These are phyloP conservation scores for Bocquillonia castaneifolia DNA, from an alignment of 441 rosid species.

Conservation along the genomic window DNA sequence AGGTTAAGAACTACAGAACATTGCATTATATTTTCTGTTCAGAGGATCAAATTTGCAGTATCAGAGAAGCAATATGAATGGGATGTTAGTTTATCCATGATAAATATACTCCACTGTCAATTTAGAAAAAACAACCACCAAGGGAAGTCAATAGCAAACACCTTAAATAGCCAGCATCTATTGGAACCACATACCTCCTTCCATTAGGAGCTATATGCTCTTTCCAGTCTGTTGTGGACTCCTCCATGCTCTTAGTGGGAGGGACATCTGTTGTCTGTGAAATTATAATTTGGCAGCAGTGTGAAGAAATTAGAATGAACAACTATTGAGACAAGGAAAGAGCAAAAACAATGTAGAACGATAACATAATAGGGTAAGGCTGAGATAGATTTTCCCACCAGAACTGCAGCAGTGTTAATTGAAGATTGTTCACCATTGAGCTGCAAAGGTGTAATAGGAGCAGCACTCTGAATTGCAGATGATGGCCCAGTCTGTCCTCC, in stretches of 20 bases:
- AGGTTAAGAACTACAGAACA: not conserved
- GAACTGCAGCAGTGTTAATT: slow-evolving; percentile 31
- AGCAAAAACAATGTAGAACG: slow-evolving; percentile 4
- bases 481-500: slow-evolving; percentile 46
- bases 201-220: slow-evolving; percentile 79
- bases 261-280: slow-evolving; percentile 46
- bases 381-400: slow-evolving; percentile 32
- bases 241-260: slow-evolving; percentile 34
- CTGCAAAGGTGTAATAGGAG: slow-evolving; percentile 37
- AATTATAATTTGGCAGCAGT: slow-evolving; percentile 21
- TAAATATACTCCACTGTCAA: not conserved
- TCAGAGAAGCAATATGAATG: not conserved
- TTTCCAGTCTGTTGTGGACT: slow-evolving; percentile 56
- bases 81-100: not conserved
- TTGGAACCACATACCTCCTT: slow-evolving; percentile 47
- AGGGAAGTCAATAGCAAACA: slow-evolving; percentile 12
- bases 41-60: not conserved
- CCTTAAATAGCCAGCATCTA: slow-evolving; percentile 2
- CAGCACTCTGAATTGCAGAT: slow-evolving; percentile 41
- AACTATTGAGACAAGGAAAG: slow-evolving; percentile 16
- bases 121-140: slow-evolving; percentile 12
- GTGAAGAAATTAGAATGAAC: slow-evolving; percentile 17
- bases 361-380: not conserved
- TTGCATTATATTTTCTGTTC: too few species aligned
- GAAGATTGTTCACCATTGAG: slow-evolving; percentile 44